These are phyloP conservation scores for Drechslerella stenobrocha DNA, from an alignment of 2,329 filamentous ascomycete genomes.

Conservation along the genomic window DNA sequence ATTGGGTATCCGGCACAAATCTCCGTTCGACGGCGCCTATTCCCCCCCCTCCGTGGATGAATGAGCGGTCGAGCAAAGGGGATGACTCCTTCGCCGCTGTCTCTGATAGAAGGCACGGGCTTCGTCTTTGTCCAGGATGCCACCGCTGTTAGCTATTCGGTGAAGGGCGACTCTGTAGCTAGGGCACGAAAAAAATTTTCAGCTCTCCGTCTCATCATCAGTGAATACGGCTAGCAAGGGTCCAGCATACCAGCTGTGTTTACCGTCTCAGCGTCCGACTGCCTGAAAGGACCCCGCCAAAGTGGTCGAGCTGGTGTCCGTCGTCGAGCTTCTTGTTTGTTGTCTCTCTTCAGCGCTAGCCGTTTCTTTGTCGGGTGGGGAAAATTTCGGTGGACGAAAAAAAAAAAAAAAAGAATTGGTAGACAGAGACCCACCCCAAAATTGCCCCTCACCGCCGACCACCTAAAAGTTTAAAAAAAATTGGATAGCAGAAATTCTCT, in stretches of 20 bases:
- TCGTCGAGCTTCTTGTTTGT: conserved; percentile 6
- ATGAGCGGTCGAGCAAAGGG: too few relatives aligned
- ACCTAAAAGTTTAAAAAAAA: conserved; percentile 27
- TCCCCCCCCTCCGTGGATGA: too few relatives aligned
- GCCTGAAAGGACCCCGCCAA: conserved; percentile 10
- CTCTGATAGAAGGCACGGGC: background rate
- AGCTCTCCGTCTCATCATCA: conserved; percentile 41
- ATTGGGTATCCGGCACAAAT: background rate
- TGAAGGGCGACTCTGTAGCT: conserved; percentile 31
- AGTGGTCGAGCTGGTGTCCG: conserved; percentile 13
- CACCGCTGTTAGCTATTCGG: conserved; percentile 2
- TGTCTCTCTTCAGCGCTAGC: background rate
- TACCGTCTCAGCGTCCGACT: conserved; percentile 19
- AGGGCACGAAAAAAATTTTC: conserved; percentile 40
- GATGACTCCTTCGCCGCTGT: conserved; percentile 1
- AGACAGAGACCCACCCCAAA: background rate
- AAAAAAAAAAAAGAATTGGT: conserved; percentile 15
- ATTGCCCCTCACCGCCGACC: conserved; percentile 27
- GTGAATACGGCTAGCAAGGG: conserved; percentile 26
- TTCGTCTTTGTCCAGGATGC: background rate
- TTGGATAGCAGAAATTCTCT: conserved; percentile 16
- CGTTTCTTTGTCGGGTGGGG: background rate
- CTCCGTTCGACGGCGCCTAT: background rate
- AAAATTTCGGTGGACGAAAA: conserved; percentile 5
- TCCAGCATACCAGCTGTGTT: background rate